phyloP scores from a whole-genome alignment of 441 rosid species.

The Gossypium laxum region DNA sequence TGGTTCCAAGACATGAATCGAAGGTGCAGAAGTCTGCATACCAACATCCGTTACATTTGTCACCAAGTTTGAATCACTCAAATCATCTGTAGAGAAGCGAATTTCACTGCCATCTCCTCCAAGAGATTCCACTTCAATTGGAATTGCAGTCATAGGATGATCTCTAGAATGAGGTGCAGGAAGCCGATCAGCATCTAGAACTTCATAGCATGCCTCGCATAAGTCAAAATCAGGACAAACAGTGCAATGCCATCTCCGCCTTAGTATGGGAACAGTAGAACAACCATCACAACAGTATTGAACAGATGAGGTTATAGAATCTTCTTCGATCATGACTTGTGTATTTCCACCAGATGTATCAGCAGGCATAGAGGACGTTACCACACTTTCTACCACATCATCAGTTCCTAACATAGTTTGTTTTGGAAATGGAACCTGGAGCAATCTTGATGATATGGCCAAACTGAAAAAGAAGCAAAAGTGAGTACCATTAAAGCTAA shows the following conservation, averaged over 20 bases:
- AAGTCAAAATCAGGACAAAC: slow-evolving; percentile 97
- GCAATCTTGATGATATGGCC: slow-evolving; percentile 96
- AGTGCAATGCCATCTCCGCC: slow-evolving; percentile 99
- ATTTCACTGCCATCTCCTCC: slow-evolving; percentile 80
- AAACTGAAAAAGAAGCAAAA: slow-evolving; percentile 47
- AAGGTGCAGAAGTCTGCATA: slow-evolving; percentile 62
- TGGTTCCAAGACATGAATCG: slow-evolving; percentile 90
- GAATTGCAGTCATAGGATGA: slow-evolving; percentile 95
- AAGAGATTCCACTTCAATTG: slow-evolving; percentile 87
- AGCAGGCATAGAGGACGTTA: slow-evolving; percentile 46
- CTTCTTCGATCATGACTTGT: slow-evolving; percentile 93
- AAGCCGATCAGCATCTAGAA: slow-evolving; percentile 74
- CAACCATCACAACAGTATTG: slow-evolving; percentile 99
- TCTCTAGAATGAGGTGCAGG: slow-evolving; percentile 95
- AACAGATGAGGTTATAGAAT: slow-evolving; percentile 89
- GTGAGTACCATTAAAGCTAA: slow-evolving; percentile 20
- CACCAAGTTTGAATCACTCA: slow-evolving; percentile 48
- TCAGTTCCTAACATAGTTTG: slow-evolving; percentile 89
- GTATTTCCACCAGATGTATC: slow-evolving; percentile 59
- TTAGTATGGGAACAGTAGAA: slow-evolving; percentile 91
- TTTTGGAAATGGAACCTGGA: slow-evolving; percentile 99
- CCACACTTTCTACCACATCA: slow-evolving; percentile 61
- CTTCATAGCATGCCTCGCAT: slow-evolving; percentile 95
- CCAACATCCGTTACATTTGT: slow-evolving; percentile 40
- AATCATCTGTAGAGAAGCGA: slow-evolving; percentile 73